Percentiles rank a stretch among this genome's conserved stretches.
Conservation (phyloP, 192 early-diverging fungal genomes). For the Diversispora epigaea region DNA sequence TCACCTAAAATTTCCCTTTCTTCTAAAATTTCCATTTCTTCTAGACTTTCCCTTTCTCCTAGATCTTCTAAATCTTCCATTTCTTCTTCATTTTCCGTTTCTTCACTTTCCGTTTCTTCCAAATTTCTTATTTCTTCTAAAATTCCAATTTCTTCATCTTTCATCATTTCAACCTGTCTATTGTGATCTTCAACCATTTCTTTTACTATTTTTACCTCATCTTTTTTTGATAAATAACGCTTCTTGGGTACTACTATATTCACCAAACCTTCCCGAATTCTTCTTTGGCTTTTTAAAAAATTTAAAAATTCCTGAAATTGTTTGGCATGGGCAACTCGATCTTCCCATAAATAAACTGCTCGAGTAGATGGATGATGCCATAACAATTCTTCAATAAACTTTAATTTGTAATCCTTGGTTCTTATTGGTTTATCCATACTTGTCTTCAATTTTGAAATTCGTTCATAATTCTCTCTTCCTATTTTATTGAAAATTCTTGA, state of each 20-base stretch:
- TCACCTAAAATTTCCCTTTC: no score
- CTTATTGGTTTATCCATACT: background rate
- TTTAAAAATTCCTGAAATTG: background rate
- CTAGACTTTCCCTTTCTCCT: no score
- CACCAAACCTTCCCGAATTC: background rate
- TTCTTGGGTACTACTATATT: background rate
- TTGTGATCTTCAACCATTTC: slow-evolving; percentile 11
- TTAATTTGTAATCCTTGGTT: background rate
- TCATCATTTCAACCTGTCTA: background rate
- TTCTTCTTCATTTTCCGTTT: no score
- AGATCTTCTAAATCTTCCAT: no score
- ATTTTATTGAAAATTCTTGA: background rate
- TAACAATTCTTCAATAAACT: background rate
- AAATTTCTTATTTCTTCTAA: no score
- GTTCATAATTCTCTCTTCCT: background rate
- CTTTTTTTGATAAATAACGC: background rate
- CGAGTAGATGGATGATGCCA: background rate
- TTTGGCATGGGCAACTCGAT: background rate
- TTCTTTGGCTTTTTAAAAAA: background rate
- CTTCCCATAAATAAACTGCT: slow-evolving; percentile 15
- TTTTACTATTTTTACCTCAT: background rate
- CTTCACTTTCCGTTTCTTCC: no score
- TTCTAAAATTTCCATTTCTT: no score
- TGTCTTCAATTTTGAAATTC: background rate
- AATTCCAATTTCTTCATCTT: no score